phyloP scores from a whole-genome alignment of 139 green algal genomes.

The Edaphochlamys debaryana region DNA sequence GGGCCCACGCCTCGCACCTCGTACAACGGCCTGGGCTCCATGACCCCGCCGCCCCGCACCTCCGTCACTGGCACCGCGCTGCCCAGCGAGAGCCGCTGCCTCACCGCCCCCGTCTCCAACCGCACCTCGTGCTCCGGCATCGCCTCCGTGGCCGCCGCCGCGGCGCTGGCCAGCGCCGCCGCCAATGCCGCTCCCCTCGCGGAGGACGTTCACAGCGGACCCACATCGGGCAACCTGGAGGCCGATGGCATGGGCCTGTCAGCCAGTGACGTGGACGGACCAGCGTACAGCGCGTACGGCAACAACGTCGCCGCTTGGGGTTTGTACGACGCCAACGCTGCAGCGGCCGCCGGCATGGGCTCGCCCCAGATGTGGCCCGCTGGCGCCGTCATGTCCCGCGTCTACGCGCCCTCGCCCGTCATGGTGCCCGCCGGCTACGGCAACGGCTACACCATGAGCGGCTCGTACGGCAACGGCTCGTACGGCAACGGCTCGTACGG shows the following conservation, averaged over 20 bases:
- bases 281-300: background rate
- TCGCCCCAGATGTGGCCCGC: constrained; percentile 20
- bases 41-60: background rate
- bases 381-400: background rate
- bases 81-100: too few species aligned
- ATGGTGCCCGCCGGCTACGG: background rate
- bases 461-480: too few species aligned
- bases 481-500: background rate
- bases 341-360: background rate
- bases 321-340: constrained; percentile 6
- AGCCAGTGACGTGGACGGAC: constrained; percentile 7
- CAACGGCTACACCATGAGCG: background rate
- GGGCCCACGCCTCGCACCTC: constrained; percentile 15
- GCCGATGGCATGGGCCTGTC: constrained; percentile 6
- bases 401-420: background rate
- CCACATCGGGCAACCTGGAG: too few species aligned
- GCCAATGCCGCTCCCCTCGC: background rate
- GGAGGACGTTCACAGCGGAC: too few species aligned
- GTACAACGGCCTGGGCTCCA: background rate
- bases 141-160: background rate
- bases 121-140: constrained; percentile 26
- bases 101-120: background rate
- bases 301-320: background rate
- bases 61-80: background rate
- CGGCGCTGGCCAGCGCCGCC: background rate